Evolutionary conservation across 495 filamentous ascomycete species (phyloP), one percentile per base, ranked within the genome.

Genomic region (Amniculicola lignicola): DNA sequence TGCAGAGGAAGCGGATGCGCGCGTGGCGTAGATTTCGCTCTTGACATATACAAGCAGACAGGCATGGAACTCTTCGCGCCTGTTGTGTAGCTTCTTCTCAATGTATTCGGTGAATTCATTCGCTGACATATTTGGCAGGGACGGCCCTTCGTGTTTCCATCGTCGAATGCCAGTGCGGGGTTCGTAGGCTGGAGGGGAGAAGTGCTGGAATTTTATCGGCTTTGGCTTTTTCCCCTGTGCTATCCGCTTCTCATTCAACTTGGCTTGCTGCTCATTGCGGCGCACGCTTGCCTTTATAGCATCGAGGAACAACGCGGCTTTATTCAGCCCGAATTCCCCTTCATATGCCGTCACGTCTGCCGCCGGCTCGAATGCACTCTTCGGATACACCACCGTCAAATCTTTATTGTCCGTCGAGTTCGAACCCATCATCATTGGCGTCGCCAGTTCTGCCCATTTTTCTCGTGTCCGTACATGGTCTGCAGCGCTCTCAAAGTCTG

Each of bases 381-480:
- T 61, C 16, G 31, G 23, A 7, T 18, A 10, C 9, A 6, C 2
- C 19, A 5, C 21, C 9, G 39, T 25, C 14, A 41, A 14, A 23
- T 52, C 44, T 25, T 2, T 37, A 18, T 28, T 36, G 4, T 69
- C 59, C 33, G 68, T 65, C n/a, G 48, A 56, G 6, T 76, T 75
- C 37, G 19, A 21, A 15, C 46, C 43, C 40, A 79, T 70, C 16
- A 79, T 77, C 25, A 90, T 74, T 2, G 87, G 84, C 50, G 88
- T 70, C 52, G 81, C 76, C 64, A 90, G 73, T 66, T 96, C 90
- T 62, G 90, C 87, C 77, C 85, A 97, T 73, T 97, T 97, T 67
- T 79, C 75, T 39, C 95, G 71, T 10, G 89, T 90, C 59, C 88
- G 72, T 21, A 84, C 82, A 68, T 95, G 89, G 65, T 96, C 89